Base-by-base conservation (phyloP, 495 filamentous ascomycete genomes). In the Hypoxylon fuscum region DNA sequence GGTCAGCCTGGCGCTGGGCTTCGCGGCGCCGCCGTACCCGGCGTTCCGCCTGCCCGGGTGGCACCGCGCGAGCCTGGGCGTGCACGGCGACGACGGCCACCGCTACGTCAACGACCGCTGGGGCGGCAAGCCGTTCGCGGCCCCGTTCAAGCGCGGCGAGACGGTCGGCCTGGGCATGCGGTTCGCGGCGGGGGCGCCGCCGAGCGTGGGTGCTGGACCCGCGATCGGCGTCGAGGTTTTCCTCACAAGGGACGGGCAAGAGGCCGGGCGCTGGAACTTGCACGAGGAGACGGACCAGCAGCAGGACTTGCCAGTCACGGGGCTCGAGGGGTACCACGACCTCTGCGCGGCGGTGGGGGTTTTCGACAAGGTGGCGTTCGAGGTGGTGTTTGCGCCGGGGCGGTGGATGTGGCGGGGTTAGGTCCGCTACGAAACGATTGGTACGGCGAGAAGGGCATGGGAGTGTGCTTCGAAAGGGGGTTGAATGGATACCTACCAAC, bases 61-160 rank as follows among this genome's bases (percentile, higher is more conserved):
- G 94, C 88, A 98, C 69, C 79, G 93, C 23, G 93, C 85, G 1
- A 90, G 87, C 41, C 68, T 97, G n/a, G 94, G 83, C 5, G 87
- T 97, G 9, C 95, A 96, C 65, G 89, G 90, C 2, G 94, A 98
- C 70, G 94, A 98, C 72, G 94, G 94, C 9, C 86, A 90, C 64
- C 82, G 85, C 62, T 98, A 90, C 72, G 81, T 95, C 58, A 96
- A 97, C 76, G 91, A 97, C 68, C 83, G 84, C 1, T 92, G 82
- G 79, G 94, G 94, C 18, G 94, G 94, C 2, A 86, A 84, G 59
- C 80, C 87, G 51, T 96, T 97, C 69, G 76, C 81, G 8, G 12
- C 53, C 27, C 77, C 80, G 11, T 85, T 84, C 53, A 61, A 60
- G 8, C 58, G 65, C 0, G 81, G 79, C 17, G 79, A 84, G 64